Percentiles rank a stretch among this genome's conserved stretches.
Evolutionary conservation across 1,284 basidiomycete genomes (phyloP).

Genomic region (Ceratobasidium sp.): DNA sequence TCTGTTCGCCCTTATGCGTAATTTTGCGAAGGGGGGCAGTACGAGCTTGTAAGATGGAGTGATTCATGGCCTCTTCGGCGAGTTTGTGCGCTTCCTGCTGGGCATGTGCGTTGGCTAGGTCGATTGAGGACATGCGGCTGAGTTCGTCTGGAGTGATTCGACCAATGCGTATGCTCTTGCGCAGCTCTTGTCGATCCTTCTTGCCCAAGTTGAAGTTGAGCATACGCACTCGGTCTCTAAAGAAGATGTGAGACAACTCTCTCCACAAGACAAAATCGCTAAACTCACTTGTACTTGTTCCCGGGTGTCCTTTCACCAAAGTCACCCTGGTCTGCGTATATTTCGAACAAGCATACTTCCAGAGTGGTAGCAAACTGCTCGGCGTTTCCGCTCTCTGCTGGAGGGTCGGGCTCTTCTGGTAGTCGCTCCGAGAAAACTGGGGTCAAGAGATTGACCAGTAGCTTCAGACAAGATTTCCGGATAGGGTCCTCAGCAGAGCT

Average conservation of each 20-base stretch:
- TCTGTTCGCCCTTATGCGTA: constrained; percentile 88
- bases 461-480: constrained; percentile 33
- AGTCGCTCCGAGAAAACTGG: constrained; percentile 35
- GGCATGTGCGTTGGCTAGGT: constrained; percentile 83
- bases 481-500: constrained; percentile 6
- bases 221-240: constrained; percentile 84
- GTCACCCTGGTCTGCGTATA: constrained; percentile 80
- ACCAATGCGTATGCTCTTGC: constrained; percentile 75
- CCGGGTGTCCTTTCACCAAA: constrained; percentile 71
- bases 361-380: constrained; percentile 69
- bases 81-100: constrained; percentile 81
- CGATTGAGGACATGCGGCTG: constrained; percentile 83
- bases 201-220: constrained; percentile 82
- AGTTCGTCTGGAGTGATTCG: constrained; percentile 74
- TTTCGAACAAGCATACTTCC: constrained; percentile 75
- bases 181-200: constrained; percentile 74
- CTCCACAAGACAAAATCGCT: background rate
- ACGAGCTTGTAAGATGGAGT: constrained; percentile 80
- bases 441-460: constrained; percentile 24
- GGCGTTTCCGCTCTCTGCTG: constrained; percentile 35
- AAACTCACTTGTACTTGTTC: constrained; percentile 79
- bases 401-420: constrained; percentile 39
- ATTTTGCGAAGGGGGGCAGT: constrained; percentile 79
- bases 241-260: constrained; percentile 41
- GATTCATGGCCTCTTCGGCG: constrained; percentile 79